Conservation (phyloP, 2,329 filamentous ascomycete species). For the Fusarium humuli region DNA sequence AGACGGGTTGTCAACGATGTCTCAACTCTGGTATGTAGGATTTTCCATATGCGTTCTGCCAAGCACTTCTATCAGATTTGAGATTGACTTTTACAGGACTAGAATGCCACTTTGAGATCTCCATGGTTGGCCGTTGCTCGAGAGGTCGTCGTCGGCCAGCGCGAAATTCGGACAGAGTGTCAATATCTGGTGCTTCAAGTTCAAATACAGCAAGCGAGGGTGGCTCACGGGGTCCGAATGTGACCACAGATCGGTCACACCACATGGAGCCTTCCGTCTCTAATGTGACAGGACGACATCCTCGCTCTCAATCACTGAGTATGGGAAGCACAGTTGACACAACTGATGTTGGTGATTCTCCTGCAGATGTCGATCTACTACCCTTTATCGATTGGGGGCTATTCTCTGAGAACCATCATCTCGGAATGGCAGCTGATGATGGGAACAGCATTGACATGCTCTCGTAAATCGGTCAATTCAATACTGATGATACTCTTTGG, state of each 20-base stretch:
- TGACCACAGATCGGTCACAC: not conserved
- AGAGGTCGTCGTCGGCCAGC: not conserved
- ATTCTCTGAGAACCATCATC: not conserved
- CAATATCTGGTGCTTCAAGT: not conserved
- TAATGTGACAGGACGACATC: not conserved
- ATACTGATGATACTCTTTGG: not conserved
- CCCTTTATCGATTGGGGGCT: not conserved
- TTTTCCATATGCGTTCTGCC: not conserved
- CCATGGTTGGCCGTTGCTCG: not conserved
- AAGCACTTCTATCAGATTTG: not conserved
- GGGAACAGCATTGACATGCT: not conserved
- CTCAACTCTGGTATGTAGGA: not conserved
- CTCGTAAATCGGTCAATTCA: not conserved
- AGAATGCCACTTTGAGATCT: slow-evolving; percentile 1
- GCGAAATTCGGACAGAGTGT: not conserved
- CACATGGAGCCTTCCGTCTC: not conserved
- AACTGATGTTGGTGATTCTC: not conserved
- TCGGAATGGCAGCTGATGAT: not conserved
- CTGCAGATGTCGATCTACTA: not conserved
- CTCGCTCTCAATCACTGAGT: not conserved
- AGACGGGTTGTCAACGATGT: slow-evolving; percentile 1
- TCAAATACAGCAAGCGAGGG: not conserved
- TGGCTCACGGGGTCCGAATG: not conserved
- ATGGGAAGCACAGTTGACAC: not conserved
- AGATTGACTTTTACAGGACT: not conserved